Conservation (phyloP, 164 flowering plant species). For the Berberis thunbergii region DNA sequence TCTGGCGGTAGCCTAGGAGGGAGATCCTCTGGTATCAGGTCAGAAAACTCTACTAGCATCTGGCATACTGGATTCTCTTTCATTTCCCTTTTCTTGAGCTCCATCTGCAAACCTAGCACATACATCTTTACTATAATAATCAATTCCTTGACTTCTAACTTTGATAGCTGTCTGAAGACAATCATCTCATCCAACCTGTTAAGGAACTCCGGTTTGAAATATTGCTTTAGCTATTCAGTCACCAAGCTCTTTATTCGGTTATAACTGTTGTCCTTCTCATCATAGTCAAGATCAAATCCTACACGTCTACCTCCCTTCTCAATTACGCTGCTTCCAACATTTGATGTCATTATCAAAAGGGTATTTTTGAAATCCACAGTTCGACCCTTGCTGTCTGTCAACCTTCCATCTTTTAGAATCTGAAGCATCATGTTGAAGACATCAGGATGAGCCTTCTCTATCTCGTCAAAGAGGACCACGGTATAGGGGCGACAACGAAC, state of each 20-base stretch:
- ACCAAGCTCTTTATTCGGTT: slow-evolving; percentile 10
- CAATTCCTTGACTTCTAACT: slow-evolving; percentile 11
- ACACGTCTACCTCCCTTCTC: neutral
- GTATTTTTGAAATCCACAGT: slow-evolving; percentile 22
- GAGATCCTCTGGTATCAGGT: no score
- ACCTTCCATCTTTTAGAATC: slow-evolving; percentile 19
- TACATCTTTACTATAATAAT: no score
- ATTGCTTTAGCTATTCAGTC: slow-evolving; percentile 11
- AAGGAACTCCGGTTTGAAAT: slow-evolving; percentile 19
- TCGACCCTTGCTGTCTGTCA: slow-evolving; percentile 20
- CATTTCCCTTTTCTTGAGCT: no score
- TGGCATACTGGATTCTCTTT: no score
- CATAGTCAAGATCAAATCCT: slow-evolving; percentile 8
- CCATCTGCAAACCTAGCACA: no score
- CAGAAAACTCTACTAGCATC: no score
- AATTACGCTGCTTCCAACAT: slow-evolving; percentile 10
- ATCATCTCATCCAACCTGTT: no score
- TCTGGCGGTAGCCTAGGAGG: no score
- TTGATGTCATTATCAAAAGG: slow-evolving; percentile 21
- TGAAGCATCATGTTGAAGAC: slow-evolving; percentile 20
- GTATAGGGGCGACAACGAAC: slow-evolving; percentile 13
- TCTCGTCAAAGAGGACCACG: slow-evolving; percentile 22
- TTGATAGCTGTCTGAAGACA: slow-evolving; percentile 16
- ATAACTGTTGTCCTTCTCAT: slow-evolving; percentile 4
- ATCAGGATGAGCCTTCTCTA: no score